A percentile compares a stretch with the other conserved stretches of the same genome.
phyloP scores from a whole-genome alignment of 2,329 filamentous ascomycete genomes.

The Penicillium sp. region DNA sequence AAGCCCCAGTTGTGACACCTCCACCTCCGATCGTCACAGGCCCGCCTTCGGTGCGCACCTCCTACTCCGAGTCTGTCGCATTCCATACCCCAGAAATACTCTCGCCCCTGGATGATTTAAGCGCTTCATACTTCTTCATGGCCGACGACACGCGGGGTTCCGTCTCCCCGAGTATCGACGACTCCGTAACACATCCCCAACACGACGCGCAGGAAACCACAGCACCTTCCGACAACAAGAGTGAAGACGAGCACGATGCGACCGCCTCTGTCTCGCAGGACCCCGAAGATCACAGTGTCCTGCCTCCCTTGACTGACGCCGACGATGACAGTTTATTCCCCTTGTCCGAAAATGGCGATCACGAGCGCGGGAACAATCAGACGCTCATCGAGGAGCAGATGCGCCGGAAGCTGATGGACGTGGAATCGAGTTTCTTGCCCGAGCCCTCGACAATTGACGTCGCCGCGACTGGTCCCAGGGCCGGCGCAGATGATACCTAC shows the following conservation, averaged over 20 bases:
- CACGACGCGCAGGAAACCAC: constrained; percentile 19
- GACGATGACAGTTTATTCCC: constrained; percentile 34
- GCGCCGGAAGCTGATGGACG: constrained; percentile 56
- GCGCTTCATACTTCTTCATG: constrained; percentile 28
- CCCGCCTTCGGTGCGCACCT: constrained; percentile 21
- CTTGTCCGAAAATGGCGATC: constrained; percentile 31
- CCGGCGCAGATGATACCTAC: constrained; percentile 44
- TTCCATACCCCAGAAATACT: constrained; percentile 33
- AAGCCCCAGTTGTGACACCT: constrained; percentile 18
- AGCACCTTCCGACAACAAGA: constrained; percentile 5
- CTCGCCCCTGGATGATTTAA: constrained; percentile 29
- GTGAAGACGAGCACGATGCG: constrained; percentile 16
- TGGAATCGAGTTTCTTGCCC: constrained; percentile 61
- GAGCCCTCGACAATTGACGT: constrained; percentile 48
- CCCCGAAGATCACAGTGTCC: constrained; percentile 27
- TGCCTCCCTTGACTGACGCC: constrained; percentile 32
- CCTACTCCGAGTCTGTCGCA: constrained; percentile 32
- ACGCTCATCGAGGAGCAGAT: constrained; percentile 55
- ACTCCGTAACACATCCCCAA: constrained; percentile 14
- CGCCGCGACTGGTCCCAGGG: constrained; percentile 22
- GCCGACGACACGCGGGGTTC: constrained; percentile 28
- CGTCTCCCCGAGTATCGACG: constrained; percentile 21
- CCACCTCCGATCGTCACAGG: constrained; percentile 22
- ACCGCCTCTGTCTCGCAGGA: constrained; percentile 18
- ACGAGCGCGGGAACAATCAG: constrained; percentile 36